A percentile compares a stretch with the other conserved stretches of the same genome.
phyloP scores from a whole-genome alignment of 805 yeast species.

The Maudiozyma saulgeensis region DNA sequence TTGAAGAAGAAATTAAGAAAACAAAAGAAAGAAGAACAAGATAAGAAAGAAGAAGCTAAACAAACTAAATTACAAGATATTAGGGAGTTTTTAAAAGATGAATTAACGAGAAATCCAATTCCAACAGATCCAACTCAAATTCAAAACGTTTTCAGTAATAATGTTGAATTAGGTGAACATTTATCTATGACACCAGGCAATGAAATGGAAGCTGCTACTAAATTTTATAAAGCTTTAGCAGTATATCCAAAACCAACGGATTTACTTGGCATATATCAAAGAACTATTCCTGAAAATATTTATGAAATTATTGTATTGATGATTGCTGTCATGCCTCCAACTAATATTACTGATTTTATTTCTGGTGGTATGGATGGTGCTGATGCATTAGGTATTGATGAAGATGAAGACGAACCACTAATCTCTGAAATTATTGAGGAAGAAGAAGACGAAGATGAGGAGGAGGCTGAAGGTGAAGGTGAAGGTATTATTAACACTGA shows the following conservation, averaged over 20 bases:
- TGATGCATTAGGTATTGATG: constrained; percentile 4
- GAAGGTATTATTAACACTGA: constrained; percentile 1
- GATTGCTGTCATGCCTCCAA: constrained; percentile 88
- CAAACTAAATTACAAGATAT: constrained; percentile 53
- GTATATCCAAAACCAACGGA: constrained; percentile 95
- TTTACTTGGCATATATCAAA: constrained; percentile 80
- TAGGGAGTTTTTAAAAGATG: constrained; percentile 51
- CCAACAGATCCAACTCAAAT: constrained; percentile 62
- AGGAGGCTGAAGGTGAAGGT: background rate
- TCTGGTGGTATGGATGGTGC: constrained; percentile 35
- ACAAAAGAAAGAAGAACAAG: constrained; percentile 38
- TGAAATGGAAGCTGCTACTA: constrained; percentile 76
- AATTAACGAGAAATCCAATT: constrained; percentile 62
- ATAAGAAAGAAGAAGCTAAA: constrained; percentile 43
- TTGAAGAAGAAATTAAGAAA: constrained; percentile 57
- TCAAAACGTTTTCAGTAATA: constrained; percentile 73
- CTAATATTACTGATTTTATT: constrained; percentile 32
- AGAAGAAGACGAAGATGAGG: constrained; percentile 1
- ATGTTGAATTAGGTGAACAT: constrained; percentile 81
- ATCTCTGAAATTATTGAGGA: constrained; percentile 1
- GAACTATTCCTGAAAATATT: constrained; percentile 72
- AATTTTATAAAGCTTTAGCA: constrained; percentile 86
- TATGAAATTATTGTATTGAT: constrained; percentile 77
- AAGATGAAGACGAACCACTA: constrained; percentile 6
- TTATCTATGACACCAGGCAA: constrained; percentile 55